Evolutionary conservation across 164 flowering plant species (phyloP).

Genomic region (Houttuynia cordata): DNA sequence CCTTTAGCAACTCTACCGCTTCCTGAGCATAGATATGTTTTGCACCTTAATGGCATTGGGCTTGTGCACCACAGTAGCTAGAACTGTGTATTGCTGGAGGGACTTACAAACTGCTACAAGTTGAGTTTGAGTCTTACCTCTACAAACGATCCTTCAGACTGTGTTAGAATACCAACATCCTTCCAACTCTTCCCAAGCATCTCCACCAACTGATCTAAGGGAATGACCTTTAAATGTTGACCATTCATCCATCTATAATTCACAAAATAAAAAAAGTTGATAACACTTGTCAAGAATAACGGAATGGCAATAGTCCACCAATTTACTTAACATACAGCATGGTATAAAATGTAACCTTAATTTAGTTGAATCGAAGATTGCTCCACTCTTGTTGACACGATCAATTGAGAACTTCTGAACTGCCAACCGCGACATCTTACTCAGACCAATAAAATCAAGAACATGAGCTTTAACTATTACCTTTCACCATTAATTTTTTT

Average conservation of each 20-base stretch:
- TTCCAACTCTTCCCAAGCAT: constrained; percentile 76
- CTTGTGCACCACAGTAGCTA: too few relatives aligned
- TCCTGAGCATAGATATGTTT: constrained; percentile 34
- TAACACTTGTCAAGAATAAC: not conserved
- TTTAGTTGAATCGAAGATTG: constrained; percentile 79
- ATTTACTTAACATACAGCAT: not conserved
- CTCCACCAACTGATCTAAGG: constrained; percentile 47
- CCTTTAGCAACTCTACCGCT: constrained; percentile 65
- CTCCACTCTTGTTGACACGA: constrained; percentile 93
- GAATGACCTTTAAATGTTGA: constrained; percentile 68
- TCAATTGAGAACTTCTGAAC: constrained; percentile 79
- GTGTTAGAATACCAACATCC: constrained; percentile 49
- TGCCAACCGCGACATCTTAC: constrained; percentile 19
- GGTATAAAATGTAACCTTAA: constrained; percentile 39
- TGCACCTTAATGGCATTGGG: not conserved
- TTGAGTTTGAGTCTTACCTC: constrained; percentile 6
- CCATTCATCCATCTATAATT: constrained; percentile 95
- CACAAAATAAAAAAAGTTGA: not conserved
- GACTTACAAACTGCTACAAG: not conserved
- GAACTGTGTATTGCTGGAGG: not conserved
- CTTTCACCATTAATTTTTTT: not conserved
- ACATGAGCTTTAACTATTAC: not conserved
- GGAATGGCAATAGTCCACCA: not conserved
- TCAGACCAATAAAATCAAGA: not conserved
- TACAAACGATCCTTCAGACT: constrained; percentile 63